phyloP scores from a whole-genome alignment of 1,139 yeast genomes.

The Lizanozyma gosingica region DNA sequence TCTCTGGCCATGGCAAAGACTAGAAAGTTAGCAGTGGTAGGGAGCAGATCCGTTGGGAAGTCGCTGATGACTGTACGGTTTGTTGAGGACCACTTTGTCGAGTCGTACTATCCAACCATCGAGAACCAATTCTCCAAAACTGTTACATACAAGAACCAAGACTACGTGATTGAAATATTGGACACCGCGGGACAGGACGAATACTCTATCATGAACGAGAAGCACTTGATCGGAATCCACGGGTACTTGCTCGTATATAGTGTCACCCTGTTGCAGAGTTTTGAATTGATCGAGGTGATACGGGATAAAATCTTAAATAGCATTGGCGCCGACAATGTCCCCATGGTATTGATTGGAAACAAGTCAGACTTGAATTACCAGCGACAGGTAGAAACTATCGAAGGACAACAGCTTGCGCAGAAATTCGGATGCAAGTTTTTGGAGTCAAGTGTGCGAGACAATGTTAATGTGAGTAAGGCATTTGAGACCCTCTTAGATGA shows the following conservation, averaged over 20 bases:
- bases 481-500: conserved; percentile 62
- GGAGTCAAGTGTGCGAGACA: conserved; percentile 78
- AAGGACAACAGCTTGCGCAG: conserved; percentile 58
- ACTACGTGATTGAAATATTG: conserved; percentile 75
- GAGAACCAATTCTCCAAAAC: conserved; percentile 81
- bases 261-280: conserved; percentile 70
- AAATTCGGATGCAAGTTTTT: conserved; percentile 59
- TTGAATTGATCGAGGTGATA: conserved; percentile 68
- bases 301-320: conserved; percentile 79
- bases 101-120: conserved; percentile 85
- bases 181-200: conserved; percentile 98
- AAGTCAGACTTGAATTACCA: conserved; percentile 63
- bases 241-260: conserved; percentile 81
- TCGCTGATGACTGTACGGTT: conserved; percentile 80
- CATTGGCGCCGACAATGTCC: conserved; percentile 64
- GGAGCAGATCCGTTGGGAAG: conserved; percentile 86
- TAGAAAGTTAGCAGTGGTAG: conserved; percentile 81
- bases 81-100: conserved; percentile 84
- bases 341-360: conserved; percentile 80
- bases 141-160: conserved; percentile 62
- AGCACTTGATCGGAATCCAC: conserved; percentile 75
- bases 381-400: conserved; percentile 55
- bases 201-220: conserved; percentile 75
- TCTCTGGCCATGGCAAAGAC: conserved; percentile 37
- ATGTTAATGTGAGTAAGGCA: conserved; percentile 55